Percentiles rank a stretch among this genome's conserved stretches.
Conservation (phyloP, 164 flowering plant species). For the Hamamelis virginiana region DNA sequence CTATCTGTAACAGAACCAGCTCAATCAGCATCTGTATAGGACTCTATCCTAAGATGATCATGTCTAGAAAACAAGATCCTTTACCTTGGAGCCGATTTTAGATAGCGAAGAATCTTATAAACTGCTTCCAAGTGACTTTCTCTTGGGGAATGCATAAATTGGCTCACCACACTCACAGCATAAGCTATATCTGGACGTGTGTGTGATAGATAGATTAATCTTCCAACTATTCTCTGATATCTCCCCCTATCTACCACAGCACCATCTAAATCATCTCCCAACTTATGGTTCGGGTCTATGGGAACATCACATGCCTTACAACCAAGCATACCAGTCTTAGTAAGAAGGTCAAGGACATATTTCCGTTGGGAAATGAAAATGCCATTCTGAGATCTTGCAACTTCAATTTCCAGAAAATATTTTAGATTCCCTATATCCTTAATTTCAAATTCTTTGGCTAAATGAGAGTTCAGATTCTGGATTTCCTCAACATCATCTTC, state of each 20-base stretch:
- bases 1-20: neutral
- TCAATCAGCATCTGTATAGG: neutral
- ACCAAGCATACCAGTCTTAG: neutral
- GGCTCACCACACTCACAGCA: neutral
- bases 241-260: neutral
- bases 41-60: neutral
- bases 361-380: conserved; percentile 1
- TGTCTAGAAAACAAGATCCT: too few species aligned
- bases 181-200: neutral
- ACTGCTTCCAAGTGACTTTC: neutral
- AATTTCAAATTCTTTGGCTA: neutral
- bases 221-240: neutral
- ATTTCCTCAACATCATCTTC: neutral
- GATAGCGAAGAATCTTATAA: too few species aligned
- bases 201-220: neutral
- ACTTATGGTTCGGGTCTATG: too few species aligned
- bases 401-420: neutral
- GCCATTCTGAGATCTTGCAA: neutral
- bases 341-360: neutral
- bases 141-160: neutral
- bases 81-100: too few species aligned
- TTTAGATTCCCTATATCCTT: neutral
- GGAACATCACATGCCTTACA: neutral
- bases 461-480: neutral
- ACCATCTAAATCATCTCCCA: too few species aligned